phyloP scores from a whole-genome alignment of 2,329 filamentous ascomycete genomes.

The Monascus ruber region DNA sequence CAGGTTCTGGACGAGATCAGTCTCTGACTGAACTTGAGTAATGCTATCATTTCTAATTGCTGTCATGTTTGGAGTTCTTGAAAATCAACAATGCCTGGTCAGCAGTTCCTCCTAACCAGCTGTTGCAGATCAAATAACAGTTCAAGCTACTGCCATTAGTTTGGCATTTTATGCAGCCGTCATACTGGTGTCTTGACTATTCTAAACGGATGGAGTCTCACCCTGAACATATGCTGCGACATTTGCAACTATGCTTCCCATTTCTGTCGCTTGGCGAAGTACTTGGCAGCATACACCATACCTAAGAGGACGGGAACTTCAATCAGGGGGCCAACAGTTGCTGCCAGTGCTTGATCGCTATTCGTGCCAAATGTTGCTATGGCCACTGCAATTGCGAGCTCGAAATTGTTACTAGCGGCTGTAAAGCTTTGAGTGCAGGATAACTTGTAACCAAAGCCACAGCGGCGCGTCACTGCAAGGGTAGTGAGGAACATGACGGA shows the following conservation, averaged over 20 bases:
- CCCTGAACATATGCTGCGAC: too few species aligned
- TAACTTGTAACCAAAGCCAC: conserved; percentile 64
- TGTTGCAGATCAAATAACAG: too few species aligned
- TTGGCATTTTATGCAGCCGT: too few species aligned
- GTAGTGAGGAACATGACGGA: conserved; percentile 61
- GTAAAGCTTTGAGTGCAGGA: conserved; percentile 74
- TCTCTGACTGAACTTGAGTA: too few species aligned
- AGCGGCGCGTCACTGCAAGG: conserved; percentile 46
- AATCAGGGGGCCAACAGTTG: conserved; percentile 74
- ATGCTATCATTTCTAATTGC: too few species aligned
- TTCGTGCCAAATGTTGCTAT: conserved; percentile 67
- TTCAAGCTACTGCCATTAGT: too few species aligned
- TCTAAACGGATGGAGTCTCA: too few species aligned
- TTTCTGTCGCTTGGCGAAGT: conserved; percentile 14
- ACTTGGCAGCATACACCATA: conserved; percentile 60
- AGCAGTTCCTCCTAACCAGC: too few species aligned
- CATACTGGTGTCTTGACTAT: too few species aligned
- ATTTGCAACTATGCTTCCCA: conserved; percentile 8
- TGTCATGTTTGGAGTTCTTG: too few species aligned
- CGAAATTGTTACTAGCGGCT: conserved; percentile 40
- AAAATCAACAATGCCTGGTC: too few species aligned
- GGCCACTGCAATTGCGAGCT: conserved; percentile 72
- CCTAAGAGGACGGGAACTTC: conserved; percentile 73
- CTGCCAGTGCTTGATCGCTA: conserved; percentile 69
- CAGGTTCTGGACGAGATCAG: conserved; percentile 29